phyloP scores from a whole-genome alignment of 2,329 filamentous ascomycete genomes.

The Tolypocladium amazonense region DNA sequence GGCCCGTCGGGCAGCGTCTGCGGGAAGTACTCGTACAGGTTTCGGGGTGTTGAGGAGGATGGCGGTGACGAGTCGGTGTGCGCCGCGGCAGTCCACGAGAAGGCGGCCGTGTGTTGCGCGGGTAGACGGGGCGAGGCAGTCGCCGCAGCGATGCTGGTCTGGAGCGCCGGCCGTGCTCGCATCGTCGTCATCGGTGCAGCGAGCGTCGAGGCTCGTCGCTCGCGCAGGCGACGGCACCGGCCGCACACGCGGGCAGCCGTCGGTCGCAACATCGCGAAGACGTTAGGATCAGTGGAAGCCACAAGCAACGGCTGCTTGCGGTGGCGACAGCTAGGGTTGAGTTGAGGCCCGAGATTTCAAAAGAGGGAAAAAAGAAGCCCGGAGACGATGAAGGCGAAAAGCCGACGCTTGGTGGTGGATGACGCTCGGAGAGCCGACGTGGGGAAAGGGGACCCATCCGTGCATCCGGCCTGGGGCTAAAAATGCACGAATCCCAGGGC shows the following conservation, averaged over 20 bases:
- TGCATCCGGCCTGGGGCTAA: neutral
- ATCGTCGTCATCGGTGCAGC: neutral
- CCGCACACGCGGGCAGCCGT: neutral
- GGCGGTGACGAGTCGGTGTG: constrained; percentile 3
- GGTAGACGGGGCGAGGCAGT: neutral
- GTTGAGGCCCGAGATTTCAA: neutral
- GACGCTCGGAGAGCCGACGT: neutral
- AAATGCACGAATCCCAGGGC: neutral
- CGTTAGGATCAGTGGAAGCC: neutral
- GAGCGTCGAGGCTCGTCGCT: neutral
- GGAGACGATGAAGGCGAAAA: neutral
- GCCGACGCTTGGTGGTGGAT: neutral
- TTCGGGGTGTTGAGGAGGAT: constrained; percentile 18
- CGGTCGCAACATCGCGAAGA: neutral
- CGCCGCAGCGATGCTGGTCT: neutral
- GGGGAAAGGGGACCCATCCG: neutral
- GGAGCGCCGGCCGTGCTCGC: neutral
- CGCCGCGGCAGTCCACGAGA: constrained; percentile 2
- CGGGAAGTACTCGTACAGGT: constrained; percentile 86
- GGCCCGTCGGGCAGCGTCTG: constrained; percentile 64
- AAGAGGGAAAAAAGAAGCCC: neutral
- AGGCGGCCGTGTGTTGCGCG: neutral
- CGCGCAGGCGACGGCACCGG: neutral
- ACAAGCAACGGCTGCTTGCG: neutral
- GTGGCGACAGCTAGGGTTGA: neutral